Conservation (phyloP, 1,139 yeast species). For the Torulaspora globosa region DNA sequence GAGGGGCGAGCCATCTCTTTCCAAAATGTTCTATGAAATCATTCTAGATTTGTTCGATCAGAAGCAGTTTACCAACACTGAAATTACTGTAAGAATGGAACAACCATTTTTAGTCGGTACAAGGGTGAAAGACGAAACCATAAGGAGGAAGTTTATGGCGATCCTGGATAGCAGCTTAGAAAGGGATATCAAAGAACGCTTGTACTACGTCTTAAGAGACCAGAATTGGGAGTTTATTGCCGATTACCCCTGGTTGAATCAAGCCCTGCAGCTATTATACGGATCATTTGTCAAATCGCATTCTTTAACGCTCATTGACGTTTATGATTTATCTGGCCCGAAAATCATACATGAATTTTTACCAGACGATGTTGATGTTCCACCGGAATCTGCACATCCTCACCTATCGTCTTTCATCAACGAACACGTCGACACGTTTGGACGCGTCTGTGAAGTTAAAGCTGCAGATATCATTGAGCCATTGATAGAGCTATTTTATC, state of each 20-base stretch:
- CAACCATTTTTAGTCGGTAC: constrained; percentile 96
- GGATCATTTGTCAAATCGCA: constrained; percentile 64
- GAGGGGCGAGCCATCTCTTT: constrained; percentile 76
- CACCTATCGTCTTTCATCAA: constrained; percentile 42
- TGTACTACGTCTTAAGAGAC: constrained; percentile 80
- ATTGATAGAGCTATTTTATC: constrained; percentile 74
- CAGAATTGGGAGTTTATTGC: constrained; percentile 97
- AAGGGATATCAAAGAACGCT: constrained; percentile 68
- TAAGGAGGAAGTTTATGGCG: constrained; percentile 74
- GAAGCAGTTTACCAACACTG: constrained; percentile 73
- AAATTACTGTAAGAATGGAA: constrained; percentile 91
- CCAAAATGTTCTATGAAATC: constrained; percentile 78
- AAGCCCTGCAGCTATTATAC: constrained; percentile 80
- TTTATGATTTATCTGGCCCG: constrained; percentile 55
- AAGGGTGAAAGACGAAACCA: constrained; percentile 68
- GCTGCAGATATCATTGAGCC: constrained; percentile 66
- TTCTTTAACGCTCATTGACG: constrained; percentile 45
- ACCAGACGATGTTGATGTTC: constrained; percentile 14
- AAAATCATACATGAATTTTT: constrained; percentile 43
- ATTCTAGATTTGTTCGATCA: constrained; percentile 87
- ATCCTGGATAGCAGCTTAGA: constrained; percentile 80
- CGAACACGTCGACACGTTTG: constrained; percentile 52
- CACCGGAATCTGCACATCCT: constrained; percentile 18
- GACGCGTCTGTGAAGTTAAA: constrained; percentile 42
- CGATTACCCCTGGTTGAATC: constrained; percentile 92